Evolutionary conservation across 805 yeast genomes (phyloP).

Genomic region (Torulaspora indica): DNA sequence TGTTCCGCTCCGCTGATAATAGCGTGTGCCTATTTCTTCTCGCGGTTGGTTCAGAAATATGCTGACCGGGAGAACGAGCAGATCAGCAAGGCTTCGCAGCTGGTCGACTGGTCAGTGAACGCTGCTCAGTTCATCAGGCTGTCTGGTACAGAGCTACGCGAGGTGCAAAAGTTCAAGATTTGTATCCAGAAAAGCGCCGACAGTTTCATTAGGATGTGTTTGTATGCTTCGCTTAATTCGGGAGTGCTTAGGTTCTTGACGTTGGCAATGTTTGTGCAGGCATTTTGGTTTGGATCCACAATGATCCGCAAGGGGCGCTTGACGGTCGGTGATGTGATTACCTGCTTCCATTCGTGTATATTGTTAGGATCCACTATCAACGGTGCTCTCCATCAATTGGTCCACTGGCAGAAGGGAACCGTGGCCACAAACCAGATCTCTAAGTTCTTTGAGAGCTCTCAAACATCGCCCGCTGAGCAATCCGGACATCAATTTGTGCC

Average conservation of each 20-base stretch:
- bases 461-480: neutral
- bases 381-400: conserved; percentile 51
- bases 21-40: conserved; percentile 44
- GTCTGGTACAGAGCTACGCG: conserved; percentile 53
- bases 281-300: conserved; percentile 83
- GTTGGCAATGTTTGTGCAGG: conserved; percentile 78
- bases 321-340: conserved; percentile 60
- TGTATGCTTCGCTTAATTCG: conserved; percentile 49
- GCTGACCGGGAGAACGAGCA: conserved; percentile 53
- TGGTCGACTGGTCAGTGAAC: conserved; percentile 65
- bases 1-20: conserved; percentile 69
- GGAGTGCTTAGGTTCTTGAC: conserved; percentile 54
- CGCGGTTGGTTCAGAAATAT: conserved; percentile 46
- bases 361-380: conserved; percentile 61
- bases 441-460: conserved; percentile 34
- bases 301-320: conserved; percentile 52
- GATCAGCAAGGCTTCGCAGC: conserved; percentile 53
- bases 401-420: conserved; percentile 63
- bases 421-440: conserved; percentile 57
- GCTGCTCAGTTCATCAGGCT: conserved; percentile 58
- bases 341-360: conserved; percentile 80
- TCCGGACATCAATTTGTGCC: conserved; percentile 16
- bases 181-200: conserved; percentile 33
- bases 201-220: conserved; percentile 43
- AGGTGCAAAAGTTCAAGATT: conserved; percentile 42